Evolutionary conservation across 2,329 filamentous ascomycete genomes (phyloP), one percentile per base, ranked within the genome.

Genomic region (Pseudogymnoascus sp.): DNA sequence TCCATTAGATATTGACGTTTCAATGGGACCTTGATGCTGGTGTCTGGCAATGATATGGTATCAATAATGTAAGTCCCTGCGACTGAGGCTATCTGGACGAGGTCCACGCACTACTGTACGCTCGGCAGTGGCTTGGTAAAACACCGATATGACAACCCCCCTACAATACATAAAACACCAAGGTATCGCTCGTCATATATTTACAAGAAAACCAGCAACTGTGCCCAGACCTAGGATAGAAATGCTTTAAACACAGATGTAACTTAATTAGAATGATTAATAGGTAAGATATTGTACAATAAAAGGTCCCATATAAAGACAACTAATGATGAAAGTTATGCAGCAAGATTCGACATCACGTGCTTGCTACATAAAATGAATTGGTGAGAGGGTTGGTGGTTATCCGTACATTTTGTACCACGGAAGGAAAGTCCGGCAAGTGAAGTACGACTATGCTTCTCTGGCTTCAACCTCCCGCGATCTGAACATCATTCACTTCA

Each of bases 141-240:
- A 57, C 51, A 34, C 51, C 51, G n/a, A 57, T n/a, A 57, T 57
- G 16, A 57, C 51, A 57, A 57, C 29, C 51, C 51, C 47, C 51
- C 51, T 57, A 57, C 51, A 57, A 57, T 34, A 57, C 51, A 57
- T 57, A 57, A 57, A 57, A 57, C 51, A 57, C 51, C 51, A 57
- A 57, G 51, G 51, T 57, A 57, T 57, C 51, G 51, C 29, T 34
- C 51, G 51, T 57, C 51, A 21, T 57, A 57, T 57, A 57, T 34
- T 23, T 14, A 18, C 11, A 57, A 12, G 29, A 21, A 57, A 57
- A 18, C 51, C 34, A 57, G 47, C 51, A 34, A 57, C 29, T 34
- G 23, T 14, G 51, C 51, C 8, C 6, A 57, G 51, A 21, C 18
- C 51, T 57, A 3, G 51, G n/a, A 18, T 3, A 18, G 11, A 57